A percentile compares a stretch with the other conserved stretches of the same genome.
phyloP scores from a whole-genome alignment of 192 early-diverging fungal species.

The Backusella parvicylindrica region DNA sequence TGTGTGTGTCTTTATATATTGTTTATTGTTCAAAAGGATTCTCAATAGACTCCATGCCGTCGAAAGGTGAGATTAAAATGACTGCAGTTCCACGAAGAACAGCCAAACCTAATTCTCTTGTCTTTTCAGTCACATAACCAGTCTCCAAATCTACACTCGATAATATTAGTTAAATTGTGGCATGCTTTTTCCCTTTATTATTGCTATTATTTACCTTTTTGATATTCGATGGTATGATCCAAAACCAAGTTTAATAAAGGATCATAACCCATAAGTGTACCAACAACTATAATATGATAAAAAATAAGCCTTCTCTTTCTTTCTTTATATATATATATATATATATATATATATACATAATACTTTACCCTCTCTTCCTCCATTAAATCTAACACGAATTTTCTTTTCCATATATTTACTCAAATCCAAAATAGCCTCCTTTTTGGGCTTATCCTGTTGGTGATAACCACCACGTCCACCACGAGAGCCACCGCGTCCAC shows the following conservation, averaged over 20 bases:
- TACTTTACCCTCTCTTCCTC: conserved; percentile 83
- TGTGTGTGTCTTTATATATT: background rate
- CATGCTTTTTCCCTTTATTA: background rate
- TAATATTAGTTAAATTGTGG: background rate
- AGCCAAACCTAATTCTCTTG: conserved; percentile 77
- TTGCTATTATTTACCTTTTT: conserved; percentile 54
- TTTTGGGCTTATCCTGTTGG: conserved; percentile 65
- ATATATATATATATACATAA: too few relatives aligned
- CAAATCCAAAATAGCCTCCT: conserved; percentile 92
- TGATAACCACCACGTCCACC: conserved; percentile 47
- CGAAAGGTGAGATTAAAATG: conserved; percentile 86
- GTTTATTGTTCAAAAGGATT: conserved; percentile 68
- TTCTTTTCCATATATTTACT: conserved; percentile 91
- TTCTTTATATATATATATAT: background rate
- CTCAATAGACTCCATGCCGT: conserved; percentile 86
- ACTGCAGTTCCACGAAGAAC: conserved; percentile 89
- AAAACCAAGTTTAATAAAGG: conserved; percentile 91
- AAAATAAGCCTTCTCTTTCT: background rate
- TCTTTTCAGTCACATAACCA: conserved; percentile 41
- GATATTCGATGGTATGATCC: conserved; percentile 84
- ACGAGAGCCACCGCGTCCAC: conserved; percentile 50
- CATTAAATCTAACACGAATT: conserved; percentile 90
- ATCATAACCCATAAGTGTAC: conserved; percentile 90
- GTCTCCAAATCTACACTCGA: conserved; percentile 22
- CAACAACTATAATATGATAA: conserved; percentile 62